Conservation (phyloP, 2,329 filamentous ascomycete species). For the Penicillium sp. region DNA sequence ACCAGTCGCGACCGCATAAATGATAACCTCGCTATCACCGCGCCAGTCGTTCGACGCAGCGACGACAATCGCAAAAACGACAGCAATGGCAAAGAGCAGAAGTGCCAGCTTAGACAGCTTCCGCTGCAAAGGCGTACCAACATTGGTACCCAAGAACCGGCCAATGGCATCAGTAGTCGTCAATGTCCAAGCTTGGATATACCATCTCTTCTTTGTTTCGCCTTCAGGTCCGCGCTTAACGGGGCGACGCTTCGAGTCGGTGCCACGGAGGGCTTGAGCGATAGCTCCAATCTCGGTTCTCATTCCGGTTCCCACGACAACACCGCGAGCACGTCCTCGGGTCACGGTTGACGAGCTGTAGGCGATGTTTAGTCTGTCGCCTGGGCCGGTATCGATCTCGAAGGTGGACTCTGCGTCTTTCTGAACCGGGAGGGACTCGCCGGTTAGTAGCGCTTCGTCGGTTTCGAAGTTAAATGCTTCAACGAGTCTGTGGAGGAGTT, state of each 20-base stretch:
- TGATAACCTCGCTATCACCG: slow-evolving; percentile 59
- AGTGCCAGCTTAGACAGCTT: slow-evolving; percentile 68
- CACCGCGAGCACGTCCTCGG: slow-evolving; percentile 58
- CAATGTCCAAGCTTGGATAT: slow-evolving; percentile 51
- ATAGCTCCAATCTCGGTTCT: slow-evolving; percentile 64
- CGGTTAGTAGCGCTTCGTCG: slow-evolving; percentile 65
- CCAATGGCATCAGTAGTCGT: slow-evolving; percentile 59
- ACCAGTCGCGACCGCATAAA: slow-evolving; percentile 61
- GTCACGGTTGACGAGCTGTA: slow-evolving; percentile 63
- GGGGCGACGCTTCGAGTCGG: slow-evolving; percentile 51
- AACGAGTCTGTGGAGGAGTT: slow-evolving; percentile 39
- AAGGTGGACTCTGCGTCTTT: slow-evolving; percentile 51
- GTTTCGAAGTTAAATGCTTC: slow-evolving; percentile 71
- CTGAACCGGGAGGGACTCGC: slow-evolving; percentile 60
- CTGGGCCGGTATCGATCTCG: slow-evolving; percentile 53
- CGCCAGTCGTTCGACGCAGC: slow-evolving; percentile 62
- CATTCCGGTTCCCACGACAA: slow-evolving; percentile 63
- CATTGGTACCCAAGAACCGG: slow-evolving; percentile 64
- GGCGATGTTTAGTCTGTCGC: slow-evolving; percentile 60
- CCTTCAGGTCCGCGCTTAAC: slow-evolving; percentile 53
- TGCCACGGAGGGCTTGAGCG: slow-evolving; percentile 60
- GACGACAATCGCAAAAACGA: slow-evolving; percentile 68
- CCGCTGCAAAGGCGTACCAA: slow-evolving; percentile 67
- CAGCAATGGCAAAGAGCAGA: slow-evolving; percentile 63
- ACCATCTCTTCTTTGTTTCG: slow-evolving; percentile 53